Base-by-base conservation (phyloP, 2,329 filamentous ascomycete species). In the Plectosphaerella cucumerina region DNA sequence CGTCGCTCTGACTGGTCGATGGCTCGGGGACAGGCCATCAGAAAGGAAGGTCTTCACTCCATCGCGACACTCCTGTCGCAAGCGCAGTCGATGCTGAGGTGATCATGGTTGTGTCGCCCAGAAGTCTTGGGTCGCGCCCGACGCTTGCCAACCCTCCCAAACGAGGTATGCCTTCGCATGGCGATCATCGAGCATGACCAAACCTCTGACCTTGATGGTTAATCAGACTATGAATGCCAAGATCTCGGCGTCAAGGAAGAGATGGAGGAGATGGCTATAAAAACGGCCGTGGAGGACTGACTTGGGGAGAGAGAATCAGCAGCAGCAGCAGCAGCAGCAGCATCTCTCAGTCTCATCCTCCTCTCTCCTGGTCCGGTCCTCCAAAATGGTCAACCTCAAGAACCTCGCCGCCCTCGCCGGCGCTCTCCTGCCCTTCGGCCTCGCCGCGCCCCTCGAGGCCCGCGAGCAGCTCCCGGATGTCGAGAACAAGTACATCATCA, bases 401-500 rank as follows among this genome's bases (percentile, higher is more conserved):
- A 48, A 42, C 21, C 42, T 44, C 42, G 42, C 42, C 42, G 47
- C 42, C 20, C 47, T 50, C 15, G 43, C 44, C 33, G 49, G 43
- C 34, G 21, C 44, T 4, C 23, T 47, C 22, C n/a, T 31, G 22
- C 34, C 49, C 43, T 46, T 50, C 35, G 43, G 35, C 21, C 26
- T 22, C 26, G 49, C 49, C 12, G 43, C 44, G 10, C 34, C 44
- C 10, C 31, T 37, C 34, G n/a, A 33, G 21, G 48, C 41, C 31
- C 48, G 31, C 18, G 31, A 39, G n/a, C 33, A 50, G 20, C 33
- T 35, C 23, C 8, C 23, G 22, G 42, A 41, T 20, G 37, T 45
- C 33, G 21, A 23, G 15, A 46, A 50, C 55, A 74, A 70, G 57
- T 76, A 75, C 59, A 76, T 77, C 51, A 60, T 77, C 59, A 75